These are phyloP conservation scores for Phlyctochytrium bullatum DNA, from an alignment of 192 early-diverging fungal genomes.

Conservation along the genomic window DNA sequence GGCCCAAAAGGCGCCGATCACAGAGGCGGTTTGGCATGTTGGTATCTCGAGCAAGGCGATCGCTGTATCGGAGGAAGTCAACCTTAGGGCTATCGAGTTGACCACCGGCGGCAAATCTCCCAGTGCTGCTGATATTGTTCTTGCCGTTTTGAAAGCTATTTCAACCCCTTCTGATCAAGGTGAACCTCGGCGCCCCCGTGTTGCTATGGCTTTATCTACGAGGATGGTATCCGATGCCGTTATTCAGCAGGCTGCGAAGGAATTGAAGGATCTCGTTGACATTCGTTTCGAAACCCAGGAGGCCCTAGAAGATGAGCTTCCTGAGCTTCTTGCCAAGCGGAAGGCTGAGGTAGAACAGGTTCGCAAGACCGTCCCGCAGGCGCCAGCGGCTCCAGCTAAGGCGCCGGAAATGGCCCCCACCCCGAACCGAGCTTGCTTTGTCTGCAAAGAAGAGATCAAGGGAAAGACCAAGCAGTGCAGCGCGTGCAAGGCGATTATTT, in stretches of 20 bases:
- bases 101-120: conserved; percentile 8
- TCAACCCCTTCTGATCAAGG: conserved; percentile 21
- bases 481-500: conserved; percentile 57
- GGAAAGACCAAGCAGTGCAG: conserved; percentile 52
- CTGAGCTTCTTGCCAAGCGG: conserved; percentile 19
- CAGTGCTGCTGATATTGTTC: conserved; percentile 27
- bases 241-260: conserved; percentile 13
- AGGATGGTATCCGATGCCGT: conserved; percentile 20
- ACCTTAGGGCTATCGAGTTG: conserved; percentile 38
- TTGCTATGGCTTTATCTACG: conserved; percentile 35
- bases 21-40: conserved; percentile 33
- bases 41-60: conserved; percentile 39
- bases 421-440: conserved; percentile 45
- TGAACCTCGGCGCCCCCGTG: conserved; percentile 12
- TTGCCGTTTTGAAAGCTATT: conserved; percentile 36
- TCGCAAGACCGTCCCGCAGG: neutral
- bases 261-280: conserved; percentile 18
- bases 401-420: conserved; percentile 17
- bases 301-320: conserved; percentile 27
- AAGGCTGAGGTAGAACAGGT: conserved; percentile 16
- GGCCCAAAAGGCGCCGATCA: conserved; percentile 10
- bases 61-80: conserved; percentile 43
- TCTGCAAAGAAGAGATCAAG: conserved; percentile 51
- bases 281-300: conserved; percentile 30
- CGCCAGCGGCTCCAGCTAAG: neutral